A percentile compares a stretch with the other conserved stretches of the same genome.
phyloP scores from a whole-genome alignment of 805 yeast species.

The Saccharomycopsis guyanensis region DNA sequence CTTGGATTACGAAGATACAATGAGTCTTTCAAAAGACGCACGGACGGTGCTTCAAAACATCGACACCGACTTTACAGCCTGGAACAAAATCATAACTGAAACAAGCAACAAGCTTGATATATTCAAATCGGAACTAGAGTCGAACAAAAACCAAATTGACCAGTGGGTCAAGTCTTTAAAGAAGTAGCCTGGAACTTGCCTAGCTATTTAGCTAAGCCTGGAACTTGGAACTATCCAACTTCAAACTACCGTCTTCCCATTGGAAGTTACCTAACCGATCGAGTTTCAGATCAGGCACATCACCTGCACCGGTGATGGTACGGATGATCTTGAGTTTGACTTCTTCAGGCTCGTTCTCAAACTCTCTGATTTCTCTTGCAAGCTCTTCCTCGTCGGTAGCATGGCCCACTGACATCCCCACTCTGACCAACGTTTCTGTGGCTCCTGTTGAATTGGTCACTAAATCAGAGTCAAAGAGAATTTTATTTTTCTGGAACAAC shows the following conservation, averaged over 20 bases:
- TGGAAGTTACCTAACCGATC: conserved; percentile 9
- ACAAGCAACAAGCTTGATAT: conserved; percentile 10
- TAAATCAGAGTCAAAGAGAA: conserved; percentile 69
- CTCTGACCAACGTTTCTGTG: conserved; percentile 77
- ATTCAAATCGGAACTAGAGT: conserved; percentile 3
- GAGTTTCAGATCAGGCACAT: conserved; percentile 4
- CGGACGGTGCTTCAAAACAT: conserved; percentile 3
- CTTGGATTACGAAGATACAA: conserved; percentile 13
- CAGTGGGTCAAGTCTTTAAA: conserved; percentile 7
- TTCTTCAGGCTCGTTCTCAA: conserved; percentile 40
- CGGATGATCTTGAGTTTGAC: conserved; percentile 44
- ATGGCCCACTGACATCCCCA: conserved; percentile 92
- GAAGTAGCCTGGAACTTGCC: too few species aligned
- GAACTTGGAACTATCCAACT: background rate
- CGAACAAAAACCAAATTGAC: conserved; percentile 5
- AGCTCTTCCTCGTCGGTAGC: conserved; percentile 40
- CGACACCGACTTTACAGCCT: conserved; percentile 7
- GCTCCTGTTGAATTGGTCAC: conserved; percentile 55
- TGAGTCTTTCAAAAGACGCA: conserved; percentile 11
- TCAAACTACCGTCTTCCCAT: conserved; percentile 19
- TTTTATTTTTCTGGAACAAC: conserved; percentile 44
- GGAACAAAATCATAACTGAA: conserved; percentile 9
- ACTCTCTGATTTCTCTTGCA: conserved; percentile 39
- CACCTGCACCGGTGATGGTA: conserved; percentile 49
- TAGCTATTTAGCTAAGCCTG: background rate